phyloP scores from a whole-genome alignment of 495 filamentous ascomycete genomes.

The Hamigera avellanea region DNA sequence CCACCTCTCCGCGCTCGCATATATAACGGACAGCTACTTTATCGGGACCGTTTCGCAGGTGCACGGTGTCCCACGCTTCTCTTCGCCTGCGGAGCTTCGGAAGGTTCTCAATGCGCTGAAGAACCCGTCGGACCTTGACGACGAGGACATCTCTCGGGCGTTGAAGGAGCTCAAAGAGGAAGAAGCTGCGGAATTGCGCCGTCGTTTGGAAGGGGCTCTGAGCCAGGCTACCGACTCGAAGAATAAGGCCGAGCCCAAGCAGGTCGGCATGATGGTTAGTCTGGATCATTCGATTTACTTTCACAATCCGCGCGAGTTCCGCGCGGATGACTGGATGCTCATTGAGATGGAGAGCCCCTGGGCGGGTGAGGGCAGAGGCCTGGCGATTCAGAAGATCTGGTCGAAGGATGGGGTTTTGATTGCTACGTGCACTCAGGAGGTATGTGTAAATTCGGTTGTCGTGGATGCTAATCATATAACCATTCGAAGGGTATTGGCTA shows the following conservation, averaged over 20 bases:
- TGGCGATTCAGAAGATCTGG: conserved; percentile 84
- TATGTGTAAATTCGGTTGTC: conserved; percentile 16
- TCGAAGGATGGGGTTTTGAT: conserved; percentile 70
- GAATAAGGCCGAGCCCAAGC: conserved; percentile 15
- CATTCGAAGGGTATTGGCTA: conserved; percentile 1
- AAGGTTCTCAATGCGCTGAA: conserved; percentile 28
- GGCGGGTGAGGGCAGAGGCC: conserved; percentile 77
- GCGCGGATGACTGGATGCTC: conserved; percentile 90
- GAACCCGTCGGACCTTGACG: conserved; percentile 34
- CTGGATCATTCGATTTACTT: conserved; percentile 94
- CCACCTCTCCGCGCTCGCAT: conserved; percentile 79
- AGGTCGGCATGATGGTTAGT: conserved; percentile 91
- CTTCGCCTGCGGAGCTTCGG: conserved; percentile 25
- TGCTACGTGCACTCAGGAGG: conserved; percentile 46
- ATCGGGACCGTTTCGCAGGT: conserved; percentile 76
- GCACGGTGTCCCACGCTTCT: conserved; percentile 60
- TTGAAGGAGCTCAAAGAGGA: conserved; percentile 33
- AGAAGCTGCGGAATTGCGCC: conserved; percentile 27
- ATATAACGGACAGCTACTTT: conserved; percentile 85
- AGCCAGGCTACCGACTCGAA: conserved; percentile 12
- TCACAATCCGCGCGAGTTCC: conserved; percentile 67
- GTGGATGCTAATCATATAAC: background rate
- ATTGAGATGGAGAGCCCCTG: conserved; percentile 90
- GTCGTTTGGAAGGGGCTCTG: conserved; percentile 24
- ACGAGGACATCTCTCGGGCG: conserved; percentile 29